Base-by-base conservation (phyloP, 139 green algal species). In the Axilococcus clingmanii region DNA sequence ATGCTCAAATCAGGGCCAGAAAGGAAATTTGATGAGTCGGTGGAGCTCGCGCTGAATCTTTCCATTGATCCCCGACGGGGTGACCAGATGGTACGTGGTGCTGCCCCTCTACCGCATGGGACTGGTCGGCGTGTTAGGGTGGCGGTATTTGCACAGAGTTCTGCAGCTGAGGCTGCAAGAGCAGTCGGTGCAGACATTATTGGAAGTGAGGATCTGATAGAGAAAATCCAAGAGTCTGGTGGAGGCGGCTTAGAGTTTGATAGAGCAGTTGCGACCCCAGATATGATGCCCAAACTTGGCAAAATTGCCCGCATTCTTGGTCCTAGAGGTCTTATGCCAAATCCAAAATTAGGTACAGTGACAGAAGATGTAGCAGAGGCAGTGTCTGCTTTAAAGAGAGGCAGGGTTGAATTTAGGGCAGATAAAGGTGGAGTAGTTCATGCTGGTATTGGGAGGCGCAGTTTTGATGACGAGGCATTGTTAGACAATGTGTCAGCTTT, bases 321-420 rank as follows among this genome's bases (percentile, higher is more conserved):
- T 7, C 91, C 91, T 0, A 75, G 83, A 5, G 91, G 91, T 7
- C 75, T 98, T 2, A 98, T 98, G 91, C 91, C 91, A 52, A 97
- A 96, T 68, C 86, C 90, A 49, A 97, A 96, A 80, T 66, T 88
- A 47, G 89, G 89, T 32, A 97, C 85, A 8, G 63, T 97, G 4
- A 88, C 84, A 0, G 24, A 40, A 0, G 59, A 89, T 40, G 71
- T 96, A 23, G 67, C 43, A 0, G 52, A 46, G 2, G 85, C 86
- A 1, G 56, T 96, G 14, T 19, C 40, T 15, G 59, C 71, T n/a
- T 66, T 89, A 37, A 84, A 86, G 52, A 42, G 50, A 12, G 88
- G 88, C 15, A 60, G 72, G 4, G 67, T 93, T n/a, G 77, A 93
- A 70, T 96, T 85, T 69, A 67, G 78, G n/a, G 71, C 81, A 1